These are phyloP conservation scores for Helotiales sp. DNA, from an alignment of 2,329 filamentous ascomycete species.

Conservation along the genomic window DNA sequence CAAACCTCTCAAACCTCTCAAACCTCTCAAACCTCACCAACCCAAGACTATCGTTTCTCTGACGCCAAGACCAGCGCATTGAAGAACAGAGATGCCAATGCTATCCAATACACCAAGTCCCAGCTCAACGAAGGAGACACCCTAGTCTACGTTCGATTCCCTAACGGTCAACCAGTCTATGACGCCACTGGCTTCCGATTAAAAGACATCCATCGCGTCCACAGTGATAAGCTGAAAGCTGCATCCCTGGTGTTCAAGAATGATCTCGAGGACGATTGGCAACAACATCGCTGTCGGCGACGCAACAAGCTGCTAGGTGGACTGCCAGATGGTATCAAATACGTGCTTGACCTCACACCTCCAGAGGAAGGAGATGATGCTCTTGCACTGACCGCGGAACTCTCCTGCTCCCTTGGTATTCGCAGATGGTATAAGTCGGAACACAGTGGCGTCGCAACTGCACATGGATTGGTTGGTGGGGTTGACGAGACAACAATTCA, in stretches of 20 bases:
- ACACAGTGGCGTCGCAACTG: constrained; percentile 45
- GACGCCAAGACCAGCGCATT: not conserved
- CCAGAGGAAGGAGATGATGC: constrained; percentile 65
- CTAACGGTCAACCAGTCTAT: constrained; percentile 41
- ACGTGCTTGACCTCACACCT: constrained; percentile 67
- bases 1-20: too few relatives aligned
- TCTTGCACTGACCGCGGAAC: constrained; percentile 60
- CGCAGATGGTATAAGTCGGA: constrained; percentile 57
- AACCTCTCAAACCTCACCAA: too few relatives aligned
- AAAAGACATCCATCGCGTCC: constrained; percentile 50
- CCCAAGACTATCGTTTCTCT: too few relatives aligned
- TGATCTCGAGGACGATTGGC: constrained; percentile 50
- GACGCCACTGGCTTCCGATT: constrained; percentile 36
- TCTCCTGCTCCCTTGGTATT: constrained; percentile 62
- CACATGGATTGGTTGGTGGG: constrained; percentile 50
- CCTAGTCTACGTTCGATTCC: constrained; percentile 48
- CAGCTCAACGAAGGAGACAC: constrained; percentile 48
- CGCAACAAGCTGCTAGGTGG: constrained; percentile 37
- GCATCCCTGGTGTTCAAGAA: constrained; percentile 55
- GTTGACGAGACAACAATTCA: constrained; percentile 48
- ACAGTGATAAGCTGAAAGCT: constrained; percentile 52
- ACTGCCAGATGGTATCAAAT: constrained; percentile 55
- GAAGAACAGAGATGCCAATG: constrained; percentile 23
- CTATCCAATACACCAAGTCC: constrained; percentile 31
- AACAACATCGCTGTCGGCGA: constrained; percentile 48